These are phyloP conservation scores for Salisapilia sapeloensis DNA, from an alignment of 352 stramenopile genomes.

Conservation along the genomic window DNA sequence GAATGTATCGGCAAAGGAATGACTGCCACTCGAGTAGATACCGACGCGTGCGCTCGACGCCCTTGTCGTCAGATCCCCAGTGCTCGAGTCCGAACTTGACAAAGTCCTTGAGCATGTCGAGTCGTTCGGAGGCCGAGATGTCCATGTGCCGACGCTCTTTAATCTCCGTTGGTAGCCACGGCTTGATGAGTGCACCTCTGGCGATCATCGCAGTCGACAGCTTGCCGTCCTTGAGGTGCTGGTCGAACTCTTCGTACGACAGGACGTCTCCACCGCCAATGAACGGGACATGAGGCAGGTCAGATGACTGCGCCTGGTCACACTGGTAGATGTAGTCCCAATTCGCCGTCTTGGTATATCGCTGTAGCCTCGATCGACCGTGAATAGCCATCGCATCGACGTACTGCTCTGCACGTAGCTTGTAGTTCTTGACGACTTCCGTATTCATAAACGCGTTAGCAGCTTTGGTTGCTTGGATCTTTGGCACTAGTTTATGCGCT, in stretches of 20 bases:
- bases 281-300: constrained; percentile 52
- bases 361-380: constrained; percentile 91
- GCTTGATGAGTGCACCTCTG: constrained; percentile 96
- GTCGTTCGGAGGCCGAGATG: constrained; percentile 90
- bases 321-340: constrained; percentile 95
- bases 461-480: constrained; percentile 67
- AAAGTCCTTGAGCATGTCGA: constrained; percentile 97
- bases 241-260: constrained; percentile 69
- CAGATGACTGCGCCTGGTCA: constrained; percentile 46
- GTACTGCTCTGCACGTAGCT: constrained; percentile 35
- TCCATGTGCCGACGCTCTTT: constrained; percentile 96
- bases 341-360: constrained; percentile 96
- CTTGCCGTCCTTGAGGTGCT: constrained; percentile 66
- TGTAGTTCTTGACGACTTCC: constrained; percentile 58
- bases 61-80: constrained; percentile 97
- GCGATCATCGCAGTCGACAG: constrained; percentile 83
- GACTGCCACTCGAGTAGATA: constrained; percentile 99
- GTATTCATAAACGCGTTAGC: constrained; percentile 62
- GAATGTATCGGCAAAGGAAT: constrained; percentile 96
- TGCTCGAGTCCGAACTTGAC: constrained; percentile 96
- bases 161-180: constrained; percentile 98
- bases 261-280: constrained; percentile 87
- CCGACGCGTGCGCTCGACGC: constrained; percentile 93
- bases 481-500: constrained; percentile 86
- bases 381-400: constrained; percentile 84